phyloP scores from a whole-genome alignment of 345 rosid species.

The Euphorbia tirucalli region DNA sequence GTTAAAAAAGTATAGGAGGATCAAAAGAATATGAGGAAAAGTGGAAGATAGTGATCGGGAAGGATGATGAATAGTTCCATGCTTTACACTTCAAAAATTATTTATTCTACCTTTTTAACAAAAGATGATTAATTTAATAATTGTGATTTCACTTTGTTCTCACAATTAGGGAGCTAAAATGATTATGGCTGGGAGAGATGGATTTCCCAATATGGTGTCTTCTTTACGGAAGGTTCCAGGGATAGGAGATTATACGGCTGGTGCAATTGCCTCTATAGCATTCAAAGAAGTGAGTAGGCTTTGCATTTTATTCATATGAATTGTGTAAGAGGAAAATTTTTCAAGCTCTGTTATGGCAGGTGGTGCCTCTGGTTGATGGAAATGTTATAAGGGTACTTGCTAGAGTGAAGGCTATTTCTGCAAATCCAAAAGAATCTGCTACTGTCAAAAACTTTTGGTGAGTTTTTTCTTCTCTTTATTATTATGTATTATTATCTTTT shows the following conservation, averaged over 20 bases:
- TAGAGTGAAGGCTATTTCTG: constrained; percentile 72
- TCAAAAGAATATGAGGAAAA: not conserved
- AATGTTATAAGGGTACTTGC: constrained; percentile 69
- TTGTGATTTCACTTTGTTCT: not conserved
- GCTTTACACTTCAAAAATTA: not conserved
- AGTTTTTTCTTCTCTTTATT: constrained; percentile 24
- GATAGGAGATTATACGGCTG: constrained; percentile 73
- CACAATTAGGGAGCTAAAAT: constrained; percentile 63
- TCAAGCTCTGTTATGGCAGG: constrained; percentile 38
- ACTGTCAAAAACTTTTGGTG: constrained; percentile 71
- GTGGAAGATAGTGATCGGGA: not conserved
- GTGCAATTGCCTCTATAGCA: constrained; percentile 74
- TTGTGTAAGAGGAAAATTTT: not conserved
- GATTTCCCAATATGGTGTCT: constrained; percentile 52
- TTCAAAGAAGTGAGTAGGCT: constrained; percentile 57
- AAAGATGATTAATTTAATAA: not conserved
- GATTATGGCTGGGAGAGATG: constrained; percentile 43
- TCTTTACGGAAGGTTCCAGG: constrained; percentile 58
- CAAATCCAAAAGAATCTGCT: constrained; percentile 69
- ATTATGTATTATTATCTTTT: no score
- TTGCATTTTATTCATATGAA: constrained; percentile 16
- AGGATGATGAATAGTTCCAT: not conserved
- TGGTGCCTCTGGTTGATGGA: constrained; percentile 69
- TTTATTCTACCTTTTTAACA: no score
- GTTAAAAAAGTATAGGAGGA: not conserved